These are phyloP conservation scores for Pseudocercospora fijiensis DNA, from an alignment of 2,329 filamentous ascomycete species.

Conservation along the genomic window DNA sequence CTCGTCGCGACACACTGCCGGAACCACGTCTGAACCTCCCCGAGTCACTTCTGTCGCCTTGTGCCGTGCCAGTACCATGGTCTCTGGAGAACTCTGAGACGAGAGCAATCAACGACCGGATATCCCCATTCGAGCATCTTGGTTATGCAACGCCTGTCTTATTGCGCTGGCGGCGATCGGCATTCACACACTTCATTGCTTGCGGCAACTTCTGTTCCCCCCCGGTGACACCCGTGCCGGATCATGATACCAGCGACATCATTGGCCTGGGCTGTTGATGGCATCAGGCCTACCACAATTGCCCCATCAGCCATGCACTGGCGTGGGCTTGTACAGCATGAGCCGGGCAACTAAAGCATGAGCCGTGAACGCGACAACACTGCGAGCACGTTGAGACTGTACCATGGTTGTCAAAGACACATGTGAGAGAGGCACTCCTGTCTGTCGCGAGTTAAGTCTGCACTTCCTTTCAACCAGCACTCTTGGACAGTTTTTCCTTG, in stretches of 20 bases:
- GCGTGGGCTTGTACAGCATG: no score
- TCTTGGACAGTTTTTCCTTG: not conserved
- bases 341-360: not conserved
- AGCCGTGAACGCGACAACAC: not conserved
- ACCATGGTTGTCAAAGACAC: not conserved
- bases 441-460: slow-evolving; percentile 1
- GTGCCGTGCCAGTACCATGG: not conserved
- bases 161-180: not conserved
- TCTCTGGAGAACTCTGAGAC: not conserved
- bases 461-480: not conserved
- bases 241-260: not conserved
- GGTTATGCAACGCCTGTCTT: not conserved
- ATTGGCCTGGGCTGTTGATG: not conserved
- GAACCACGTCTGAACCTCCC: not conserved
- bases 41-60: no score
- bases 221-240: not conserved
- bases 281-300: not conserved
- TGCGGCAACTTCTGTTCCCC: not conserved
- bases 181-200: not conserved
- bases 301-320: not conserved
- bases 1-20: not conserved
- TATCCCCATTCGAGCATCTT: not conserved
- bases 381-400: not conserved
- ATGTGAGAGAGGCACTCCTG: not conserved
- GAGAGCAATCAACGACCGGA: not conserved